Percentiles rank a stretch among this genome's conserved stretches.
Evolutionary conservation across 371 early-diverging fungal genomes (phyloP).

Genomic region (Amoeboaphelidium protococcarum): DNA sequence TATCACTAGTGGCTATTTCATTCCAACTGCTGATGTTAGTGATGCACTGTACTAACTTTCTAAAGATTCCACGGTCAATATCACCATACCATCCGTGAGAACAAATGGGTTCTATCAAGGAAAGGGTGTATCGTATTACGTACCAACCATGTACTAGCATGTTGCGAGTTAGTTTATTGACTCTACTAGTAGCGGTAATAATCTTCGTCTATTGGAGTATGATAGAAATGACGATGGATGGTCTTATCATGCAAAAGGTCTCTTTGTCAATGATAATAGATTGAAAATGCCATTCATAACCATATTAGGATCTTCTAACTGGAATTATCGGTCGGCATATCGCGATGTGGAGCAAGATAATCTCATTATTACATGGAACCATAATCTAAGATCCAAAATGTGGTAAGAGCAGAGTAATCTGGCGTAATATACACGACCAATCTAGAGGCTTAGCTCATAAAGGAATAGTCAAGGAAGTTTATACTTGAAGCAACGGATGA

Average conservation of each 20-base stretch:
- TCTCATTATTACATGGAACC: constrained; percentile 31
- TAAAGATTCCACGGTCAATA: background rate
- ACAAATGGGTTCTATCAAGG: constrained; percentile 82
- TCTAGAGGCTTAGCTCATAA: too few species aligned
- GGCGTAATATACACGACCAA: too few species aligned
- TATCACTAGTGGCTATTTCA: background rate
- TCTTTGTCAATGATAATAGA: background rate
- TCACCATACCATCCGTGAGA: constrained; percentile 8
- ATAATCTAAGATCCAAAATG: constrained; percentile 21
- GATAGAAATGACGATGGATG: constrained; percentile 40
- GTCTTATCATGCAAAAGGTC: constrained; percentile 76
- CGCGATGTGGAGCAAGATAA: constrained; percentile 73
- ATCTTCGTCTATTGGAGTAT: constrained; percentile 28
- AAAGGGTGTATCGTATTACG: constrained; percentile 47
- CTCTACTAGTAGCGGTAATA: constrained; percentile 14
- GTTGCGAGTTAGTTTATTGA: constrained; percentile 33
- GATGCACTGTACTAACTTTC: background rate
- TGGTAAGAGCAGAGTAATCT: constrained; percentile 15
- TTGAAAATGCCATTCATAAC: constrained; percentile 26
- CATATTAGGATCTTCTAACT: constrained; percentile 75
- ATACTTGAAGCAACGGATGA: too few species aligned
- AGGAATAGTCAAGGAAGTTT: too few species aligned
- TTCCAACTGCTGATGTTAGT: background rate
- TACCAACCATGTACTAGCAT: constrained; percentile 69
- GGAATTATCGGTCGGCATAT: constrained; percentile 57